Base-by-base conservation (phyloP, 768 basidiomycete species). In the Podaxis sp. region DNA sequence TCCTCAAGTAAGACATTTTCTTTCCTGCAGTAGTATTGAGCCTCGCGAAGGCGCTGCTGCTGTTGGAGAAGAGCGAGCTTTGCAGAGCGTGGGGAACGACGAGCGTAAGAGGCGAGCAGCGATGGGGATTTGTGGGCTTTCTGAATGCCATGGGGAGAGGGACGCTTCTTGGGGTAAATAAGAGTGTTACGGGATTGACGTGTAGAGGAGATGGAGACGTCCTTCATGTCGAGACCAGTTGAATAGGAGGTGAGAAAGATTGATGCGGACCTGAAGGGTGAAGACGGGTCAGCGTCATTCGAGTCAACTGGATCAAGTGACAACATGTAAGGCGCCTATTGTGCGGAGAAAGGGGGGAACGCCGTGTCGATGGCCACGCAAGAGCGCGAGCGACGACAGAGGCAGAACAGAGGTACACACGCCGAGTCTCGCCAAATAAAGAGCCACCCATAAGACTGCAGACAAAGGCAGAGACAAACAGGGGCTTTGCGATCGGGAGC, bases 1-100 rank as follows among this genome's bases (percentile, higher is more conserved):
- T 95, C 93, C 78, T 99, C 97, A 67, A 96, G 81, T 63, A 95
- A 82, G 59, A 90, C 83, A 52, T 89, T 87, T 68, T 92, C 87
- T 68, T 84, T 79, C 49, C 90, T 86, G 69, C 88, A 80, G 40
- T 87, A 90, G 63, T 80, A 79, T 71, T 89, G 89, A 15, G 82
- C 83, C 64, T 89, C 85, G 56, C 89, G 86, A 70, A 88, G 88
- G 63, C 85, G 84, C 70, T 89, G 89, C 53, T 82, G 87, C 48
- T 65, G 66, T 57, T 84, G 84, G 28, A 85, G 68, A 30, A 85
- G 73, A 63, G 85, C 82, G 52, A 82, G 74, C 74, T 87, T 91
- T 55, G 83, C 80, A 44, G 85, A 85, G 71, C 86, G 86, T 3
- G 91, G 90, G 7, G 88, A 85, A 74, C 83, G 83, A 65, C 85